phyloP scores from a whole-genome alignment of 192 early-diverging fungal species.

The Coemansia sp. region DNA sequence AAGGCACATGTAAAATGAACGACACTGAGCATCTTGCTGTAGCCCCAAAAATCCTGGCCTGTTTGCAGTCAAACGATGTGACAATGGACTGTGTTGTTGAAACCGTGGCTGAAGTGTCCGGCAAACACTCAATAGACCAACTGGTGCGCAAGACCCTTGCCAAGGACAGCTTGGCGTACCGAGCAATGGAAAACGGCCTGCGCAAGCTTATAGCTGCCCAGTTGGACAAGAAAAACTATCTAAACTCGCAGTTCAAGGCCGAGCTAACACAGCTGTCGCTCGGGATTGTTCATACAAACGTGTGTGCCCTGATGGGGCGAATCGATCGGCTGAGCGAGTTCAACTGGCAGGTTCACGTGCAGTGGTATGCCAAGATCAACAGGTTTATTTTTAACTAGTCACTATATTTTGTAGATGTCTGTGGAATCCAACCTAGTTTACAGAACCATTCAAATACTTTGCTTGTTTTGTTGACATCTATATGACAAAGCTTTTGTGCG shows the following conservation, averaged over 20 bases:
- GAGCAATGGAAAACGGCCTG: slow-evolving; percentile 22
- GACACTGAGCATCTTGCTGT: slow-evolving; percentile 8
- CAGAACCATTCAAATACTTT: slow-evolving; percentile 88
- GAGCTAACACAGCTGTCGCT: slow-evolving; percentile 17
- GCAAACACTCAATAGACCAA: not conserved
- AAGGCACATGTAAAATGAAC: not conserved
- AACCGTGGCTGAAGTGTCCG: not conserved
- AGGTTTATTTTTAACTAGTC: not conserved
- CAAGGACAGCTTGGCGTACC: slow-evolving; percentile 31
- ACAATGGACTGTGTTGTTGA: slow-evolving; percentile 24
- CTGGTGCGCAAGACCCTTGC: slow-evolving; percentile 34
- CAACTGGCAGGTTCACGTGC: slow-evolving; percentile 43
- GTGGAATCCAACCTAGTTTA: slow-evolving; percentile 78
- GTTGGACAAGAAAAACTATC: slow-evolving; percentile 13
- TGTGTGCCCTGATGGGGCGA: slow-evolving; percentile 14
- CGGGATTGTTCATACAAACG: slow-evolving; percentile 11
- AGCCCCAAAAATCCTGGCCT: slow-evolving; percentile 8
- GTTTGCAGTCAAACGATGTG: slow-evolving; percentile 23
- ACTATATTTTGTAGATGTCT: slow-evolving; percentile 9
- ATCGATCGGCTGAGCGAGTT: slow-evolving; percentile 32
- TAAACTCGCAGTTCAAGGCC: slow-evolving; percentile 1
- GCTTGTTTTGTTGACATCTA: slow-evolving; percentile 93
- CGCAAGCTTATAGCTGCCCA: slow-evolving; percentile 24
- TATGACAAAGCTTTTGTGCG: slow-evolving; percentile 83
- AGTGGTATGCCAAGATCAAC: slow-evolving; percentile 37